Evolutionary conservation across 1,284 basidiomycete genomes (phyloP), one percentile per base, ranked within the genome.

Genomic region (Uromyces viciae-fabae): DNA sequence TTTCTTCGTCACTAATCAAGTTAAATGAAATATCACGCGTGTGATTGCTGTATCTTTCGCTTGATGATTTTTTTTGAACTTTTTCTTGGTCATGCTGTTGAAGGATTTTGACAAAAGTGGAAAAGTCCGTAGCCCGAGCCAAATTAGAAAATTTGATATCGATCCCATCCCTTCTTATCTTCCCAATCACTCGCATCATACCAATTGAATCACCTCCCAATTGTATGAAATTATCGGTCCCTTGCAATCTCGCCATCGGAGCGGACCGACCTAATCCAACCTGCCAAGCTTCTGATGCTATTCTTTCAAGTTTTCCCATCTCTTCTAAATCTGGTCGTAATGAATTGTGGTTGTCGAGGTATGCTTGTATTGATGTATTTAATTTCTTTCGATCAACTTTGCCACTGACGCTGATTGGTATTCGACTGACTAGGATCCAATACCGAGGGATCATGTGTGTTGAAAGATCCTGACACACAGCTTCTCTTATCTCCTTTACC

Each of bases 161-260:
- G 33, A 69, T 83, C 14, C 83, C 83, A 15, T 46, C 43, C 14
- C 54, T 40, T 0, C 83, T 64, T 0, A 84, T n/a, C 3, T 46
- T 54, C n/a, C 81, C 46, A 17, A 84, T 78, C n/a, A 83, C 66
- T 77, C 81, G 82, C 81, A 84, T 81, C 74, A 84, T 83, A 2
- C 83, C 81, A 71, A 84, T 84, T 52, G 83, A 84, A 60, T 84
- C 84, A 22, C 84, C 84, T 1, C 84, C 84, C 4, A 84, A 75
- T 43, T 78, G 82, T 5, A 82, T 81, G 75, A 84, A 84, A 11
- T 74, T 75, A 72, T 84, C 84, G 43, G 82, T 82, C 3, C 58
- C 81, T 31, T 84, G 82, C 0, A 78, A 62, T 14, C 25, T 33
- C 38, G 31, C 25, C 28, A 28, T 28, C 8, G 68, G 68, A 33